Conservation (phyloP, 2,329 filamentous ascomycete species). For the Colletotrichum eleusines region DNA sequence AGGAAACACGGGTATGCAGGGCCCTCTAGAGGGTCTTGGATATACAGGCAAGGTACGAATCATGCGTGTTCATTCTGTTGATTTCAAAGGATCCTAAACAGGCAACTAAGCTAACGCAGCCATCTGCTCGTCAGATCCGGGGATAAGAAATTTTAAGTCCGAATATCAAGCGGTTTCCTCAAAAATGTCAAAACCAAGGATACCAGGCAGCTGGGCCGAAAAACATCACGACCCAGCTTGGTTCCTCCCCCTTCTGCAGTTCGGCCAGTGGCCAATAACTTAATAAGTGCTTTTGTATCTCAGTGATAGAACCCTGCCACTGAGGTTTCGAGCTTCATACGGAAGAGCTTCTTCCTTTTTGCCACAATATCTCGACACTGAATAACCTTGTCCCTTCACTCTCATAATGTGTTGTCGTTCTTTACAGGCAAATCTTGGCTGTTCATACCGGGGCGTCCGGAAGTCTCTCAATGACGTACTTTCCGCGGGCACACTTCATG, state of each 20-base stretch:
- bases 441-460: conserved; percentile 81
- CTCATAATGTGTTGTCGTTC: no score
- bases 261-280: conserved; percentile 7
- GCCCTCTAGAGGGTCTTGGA: neutral
- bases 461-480: conserved; percentile 93
- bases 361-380: neutral
- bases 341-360: neutral
- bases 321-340: neutral
- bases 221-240: conserved; percentile 32
- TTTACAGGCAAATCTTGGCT: conserved; percentile 10
- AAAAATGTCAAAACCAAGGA: neutral
- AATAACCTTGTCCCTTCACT: neutral
- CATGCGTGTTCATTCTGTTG: conserved; percentile 2
- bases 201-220: conserved; percentile 26
- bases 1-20: neutral
- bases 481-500: conserved; percentile 86
- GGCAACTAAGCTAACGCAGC: conserved; percentile 30
- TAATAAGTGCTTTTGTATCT: neutral
- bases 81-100: conserved; percentile 10
- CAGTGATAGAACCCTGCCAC: neutral
- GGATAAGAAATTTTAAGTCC: conserved; percentile 31
- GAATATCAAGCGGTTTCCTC: conserved; percentile 1
- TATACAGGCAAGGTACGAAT: neutral
- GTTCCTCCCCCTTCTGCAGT: neutral
- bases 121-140: conserved; percentile 21